These are phyloP conservation scores for Trapa incisa DNA, from an alignment of 345 rosid species.

Conservation along the genomic window DNA sequence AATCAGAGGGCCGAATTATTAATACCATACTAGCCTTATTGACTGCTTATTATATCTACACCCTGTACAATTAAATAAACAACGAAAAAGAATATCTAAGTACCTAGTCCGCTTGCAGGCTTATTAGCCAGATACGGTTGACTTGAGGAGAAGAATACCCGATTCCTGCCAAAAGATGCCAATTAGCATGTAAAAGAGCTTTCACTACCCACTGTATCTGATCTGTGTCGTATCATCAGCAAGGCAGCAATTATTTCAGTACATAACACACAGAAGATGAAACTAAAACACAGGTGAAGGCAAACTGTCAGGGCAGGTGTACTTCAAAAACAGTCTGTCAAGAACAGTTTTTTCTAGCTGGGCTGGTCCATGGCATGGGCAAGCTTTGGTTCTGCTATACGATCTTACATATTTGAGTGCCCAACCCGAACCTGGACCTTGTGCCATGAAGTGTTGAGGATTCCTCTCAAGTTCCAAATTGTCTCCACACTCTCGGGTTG, in stretches of 20 bases:
- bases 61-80: too few species aligned
- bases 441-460: conserved; percentile 91
- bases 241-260: not conserved
- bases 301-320: not conserved
- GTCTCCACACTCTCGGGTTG: conserved; percentile 77
- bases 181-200: not conserved
- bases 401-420: conserved; percentile 45
- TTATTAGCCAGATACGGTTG: too few species aligned
- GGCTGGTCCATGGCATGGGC: not conserved
- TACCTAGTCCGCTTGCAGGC: too few species aligned
- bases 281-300: not conserved
- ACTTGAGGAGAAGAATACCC: too few species aligned
- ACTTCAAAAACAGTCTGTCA: not conserved
- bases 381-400: not conserved
- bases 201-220: conserved; percentile 1
- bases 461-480: conserved; percentile 89
- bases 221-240: not conserved
- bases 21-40: too few species aligned
- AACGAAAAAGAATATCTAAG: too few species aligned
- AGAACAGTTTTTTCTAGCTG: not conserved
- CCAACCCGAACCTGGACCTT: conserved; percentile 68
- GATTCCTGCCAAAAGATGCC: not conserved
- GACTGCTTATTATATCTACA: too few species aligned
- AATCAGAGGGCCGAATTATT: too few species aligned
- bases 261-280: not conserved